Percentiles rank a stretch among this genome's conserved stretches.
These are phyloP conservation scores for Scheffersomyces stipitis DNA, from an alignment of 805 yeast genomes.

Conservation along the genomic window DNA sequence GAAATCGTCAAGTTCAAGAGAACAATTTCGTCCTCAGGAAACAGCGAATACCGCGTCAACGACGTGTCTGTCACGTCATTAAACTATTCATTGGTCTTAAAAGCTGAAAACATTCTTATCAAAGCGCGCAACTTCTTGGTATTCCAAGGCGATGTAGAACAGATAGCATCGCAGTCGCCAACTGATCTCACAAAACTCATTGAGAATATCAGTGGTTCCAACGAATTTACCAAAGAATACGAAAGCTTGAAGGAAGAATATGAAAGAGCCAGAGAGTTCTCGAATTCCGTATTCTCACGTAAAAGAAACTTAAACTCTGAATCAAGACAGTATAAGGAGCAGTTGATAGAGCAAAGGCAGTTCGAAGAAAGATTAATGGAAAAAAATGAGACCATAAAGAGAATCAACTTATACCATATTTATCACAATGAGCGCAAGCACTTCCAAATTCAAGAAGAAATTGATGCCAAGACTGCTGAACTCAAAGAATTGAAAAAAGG, in stretches of 20 bases:
- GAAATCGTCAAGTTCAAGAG: conserved; percentile 62
- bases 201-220: conserved; percentile 83
- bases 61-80: conserved; percentile 57
- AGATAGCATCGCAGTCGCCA: conserved; percentile 85
- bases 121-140: conserved; percentile 91
- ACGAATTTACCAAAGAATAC: conserved; percentile 64
- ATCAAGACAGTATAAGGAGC: conserved; percentile 74
- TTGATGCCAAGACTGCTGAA: conserved; percentile 34
- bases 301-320: conserved; percentile 73
- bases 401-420: conserved; percentile 60
- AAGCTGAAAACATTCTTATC: conserved; percentile 76
- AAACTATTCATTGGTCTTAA: conserved; percentile 66
- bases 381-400: conserved; percentile 45
- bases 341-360: conserved; percentile 66
- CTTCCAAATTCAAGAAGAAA: conserved; percentile 30
- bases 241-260: conserved; percentile 61
- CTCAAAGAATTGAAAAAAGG: conserved; percentile 33
- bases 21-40: conserved; percentile 55
- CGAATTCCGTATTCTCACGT: conserved; percentile 64
- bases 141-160: conserved; percentile 96
- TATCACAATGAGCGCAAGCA: conserved; percentile 55
- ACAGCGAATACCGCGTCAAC: conserved; percentile 68
- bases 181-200: conserved; percentile 68
- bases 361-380: conserved; percentile 57
- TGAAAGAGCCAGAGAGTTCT: conserved; percentile 62